Evolutionary conservation across 2,329 filamentous ascomycete genomes (phyloP).

Genomic region (Epichloe sibirici): DNA sequence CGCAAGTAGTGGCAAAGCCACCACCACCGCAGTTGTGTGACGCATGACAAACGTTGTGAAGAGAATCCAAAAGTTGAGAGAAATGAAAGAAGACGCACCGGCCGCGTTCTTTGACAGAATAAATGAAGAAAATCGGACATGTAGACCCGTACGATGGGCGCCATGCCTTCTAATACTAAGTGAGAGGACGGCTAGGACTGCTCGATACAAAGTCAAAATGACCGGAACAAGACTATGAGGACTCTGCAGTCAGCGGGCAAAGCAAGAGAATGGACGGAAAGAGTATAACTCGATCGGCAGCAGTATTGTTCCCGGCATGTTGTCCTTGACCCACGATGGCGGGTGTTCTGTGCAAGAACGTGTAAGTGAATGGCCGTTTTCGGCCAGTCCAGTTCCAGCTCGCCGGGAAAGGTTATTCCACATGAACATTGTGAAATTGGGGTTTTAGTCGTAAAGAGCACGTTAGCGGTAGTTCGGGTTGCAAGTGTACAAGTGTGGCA

Average conservation of each 20-base stretch:
- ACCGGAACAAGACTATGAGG: not conserved
- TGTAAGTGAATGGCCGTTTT: too few species aligned
- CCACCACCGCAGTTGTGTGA: not conserved
- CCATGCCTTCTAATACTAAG: not conserved
- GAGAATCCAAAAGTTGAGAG: not conserved
- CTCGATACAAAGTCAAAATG: not conserved
- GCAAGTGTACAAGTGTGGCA: too few species aligned
- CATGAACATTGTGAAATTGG: too few species aligned
- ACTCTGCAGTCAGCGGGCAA: not conserved
- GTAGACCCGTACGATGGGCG: not conserved
- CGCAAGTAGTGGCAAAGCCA: conserved; percentile 1
- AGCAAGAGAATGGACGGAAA: not conserved
- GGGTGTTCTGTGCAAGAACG: too few species aligned
- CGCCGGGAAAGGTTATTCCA: too few species aligned
- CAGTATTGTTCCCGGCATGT: too few species aligned
- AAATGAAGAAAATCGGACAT: not conserved
- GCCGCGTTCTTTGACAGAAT: not conserved
- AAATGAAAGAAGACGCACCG: not conserved
- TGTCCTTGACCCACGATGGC: too few species aligned
- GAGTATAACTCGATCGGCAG: not conserved
- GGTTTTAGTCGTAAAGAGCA: too few species aligned
- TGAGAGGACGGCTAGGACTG: not conserved
- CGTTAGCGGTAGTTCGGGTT: too few species aligned
- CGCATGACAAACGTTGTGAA: not conserved
- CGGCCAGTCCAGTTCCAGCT: too few species aligned